phyloP scores from a whole-genome alignment of 2,329 filamentous ascomycete genomes.

The Trichothecium sympodiale region DNA sequence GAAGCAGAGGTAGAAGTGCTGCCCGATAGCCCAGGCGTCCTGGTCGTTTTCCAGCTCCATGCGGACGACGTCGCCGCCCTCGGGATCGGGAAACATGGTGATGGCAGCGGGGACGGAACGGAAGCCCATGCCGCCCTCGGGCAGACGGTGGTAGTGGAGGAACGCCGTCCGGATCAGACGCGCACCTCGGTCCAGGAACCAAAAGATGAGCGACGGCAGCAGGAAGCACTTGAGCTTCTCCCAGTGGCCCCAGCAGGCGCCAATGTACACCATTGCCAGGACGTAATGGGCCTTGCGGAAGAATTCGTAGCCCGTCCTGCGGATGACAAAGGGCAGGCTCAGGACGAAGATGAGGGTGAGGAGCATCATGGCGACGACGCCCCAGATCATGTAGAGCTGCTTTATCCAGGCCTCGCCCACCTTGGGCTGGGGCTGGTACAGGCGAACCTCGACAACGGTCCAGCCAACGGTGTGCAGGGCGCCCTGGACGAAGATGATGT shows the following conservation, averaged over 20 bases:
- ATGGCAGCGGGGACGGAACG: slow-evolving; percentile 34
- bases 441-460: slow-evolving; percentile 51
- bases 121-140: slow-evolving; percentile 37
- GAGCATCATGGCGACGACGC: slow-evolving; percentile 55
- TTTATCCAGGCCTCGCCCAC: slow-evolving; percentile 45
- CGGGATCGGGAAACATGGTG: slow-evolving; percentile 38
- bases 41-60: slow-evolving; percentile 55
- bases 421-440: slow-evolving; percentile 63
- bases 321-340: slow-evolving; percentile 45
- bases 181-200: slow-evolving; percentile 51
- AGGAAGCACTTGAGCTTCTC: slow-evolving; percentile 55
- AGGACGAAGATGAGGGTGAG: slow-evolving; percentile 50
- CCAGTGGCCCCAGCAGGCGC: slow-evolving; percentile 70
- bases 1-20: slow-evolving; percentile 65
- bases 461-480: slow-evolving; percentile 60
- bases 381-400: slow-evolving; percentile 63
- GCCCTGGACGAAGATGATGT: slow-evolving; percentile 59
- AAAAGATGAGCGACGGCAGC: slow-evolving; percentile 52
- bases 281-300: slow-evolving; percentile 67
- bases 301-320: slow-evolving; percentile 62
- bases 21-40: slow-evolving; percentile 51
- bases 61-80: slow-evolving; percentile 51
- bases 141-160: slow-evolving; percentile 46
- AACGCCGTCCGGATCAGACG: slow-evolving; percentile 46
- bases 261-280: slow-evolving; percentile 63